Conservation (phyloP, 1,284 basidiomycete species). For the Fomitopsis betulina region DNA sequence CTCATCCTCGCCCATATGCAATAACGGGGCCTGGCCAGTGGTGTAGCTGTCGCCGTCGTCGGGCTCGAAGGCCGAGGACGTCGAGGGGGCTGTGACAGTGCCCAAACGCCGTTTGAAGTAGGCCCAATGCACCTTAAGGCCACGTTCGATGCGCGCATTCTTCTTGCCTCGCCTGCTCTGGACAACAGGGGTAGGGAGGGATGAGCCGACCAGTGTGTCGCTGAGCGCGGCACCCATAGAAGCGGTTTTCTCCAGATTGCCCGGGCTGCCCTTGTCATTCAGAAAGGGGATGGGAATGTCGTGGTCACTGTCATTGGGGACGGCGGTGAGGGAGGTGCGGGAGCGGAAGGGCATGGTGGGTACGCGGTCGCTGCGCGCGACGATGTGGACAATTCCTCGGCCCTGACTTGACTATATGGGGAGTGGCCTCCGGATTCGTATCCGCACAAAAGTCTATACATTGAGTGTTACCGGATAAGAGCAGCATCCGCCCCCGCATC, state of each 20-base stretch:
- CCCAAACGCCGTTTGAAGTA: slow-evolving; percentile 39
- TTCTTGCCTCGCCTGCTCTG: slow-evolving; percentile 17
- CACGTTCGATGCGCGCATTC: slow-evolving; percentile 32
- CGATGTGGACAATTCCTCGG: background rate
- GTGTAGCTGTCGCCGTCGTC: slow-evolving; percentile 33
- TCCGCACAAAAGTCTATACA: too few species aligned
- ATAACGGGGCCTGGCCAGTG: slow-evolving; percentile 20
- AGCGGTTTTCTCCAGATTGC: slow-evolving; percentile 3
- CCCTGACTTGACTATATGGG: too few species aligned
- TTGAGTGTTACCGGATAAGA: too few species aligned
- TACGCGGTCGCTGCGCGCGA: slow-evolving; percentile 7
- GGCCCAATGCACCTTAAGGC: slow-evolving; percentile 38
- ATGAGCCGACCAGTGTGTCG: slow-evolving; percentile 2
- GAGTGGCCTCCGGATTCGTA: too few species aligned
- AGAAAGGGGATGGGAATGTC: slow-evolving; percentile 2
- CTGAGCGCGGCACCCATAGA: slow-evolving; percentile 4
- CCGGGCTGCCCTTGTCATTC: background rate
- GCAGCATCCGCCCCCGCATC: too few species aligned
- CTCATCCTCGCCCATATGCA: slow-evolving; percentile 28
- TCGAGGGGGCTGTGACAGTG: slow-evolving; percentile 37
- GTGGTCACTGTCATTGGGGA: slow-evolving; percentile 8
- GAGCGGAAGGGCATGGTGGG: slow-evolving; percentile 16
- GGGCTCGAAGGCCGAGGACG: slow-evolving; percentile 34
- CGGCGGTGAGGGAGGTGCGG: slow-evolving; percentile 15
- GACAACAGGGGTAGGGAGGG: slow-evolving; percentile 17